Conservation (phyloP, 176 grass and related monocot genomes). For the Otatea glauca region DNA sequence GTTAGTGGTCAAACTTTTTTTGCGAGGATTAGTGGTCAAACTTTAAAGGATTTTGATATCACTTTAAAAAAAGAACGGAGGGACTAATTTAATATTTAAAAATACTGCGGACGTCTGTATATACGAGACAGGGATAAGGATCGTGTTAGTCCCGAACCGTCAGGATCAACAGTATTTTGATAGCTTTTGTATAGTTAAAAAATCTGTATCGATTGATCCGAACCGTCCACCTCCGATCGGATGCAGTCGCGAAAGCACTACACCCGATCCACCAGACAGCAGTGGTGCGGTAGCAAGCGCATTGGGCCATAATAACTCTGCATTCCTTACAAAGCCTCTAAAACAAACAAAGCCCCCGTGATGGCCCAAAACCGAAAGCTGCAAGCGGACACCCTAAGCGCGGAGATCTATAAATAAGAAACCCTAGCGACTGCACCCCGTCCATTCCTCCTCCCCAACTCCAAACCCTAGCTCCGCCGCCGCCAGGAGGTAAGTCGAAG, state of each 20-base stretch:
- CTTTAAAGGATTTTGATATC: too few species aligned
- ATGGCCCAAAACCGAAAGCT: not conserved
- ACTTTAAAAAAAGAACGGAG: too few species aligned
- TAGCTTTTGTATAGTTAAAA: too few species aligned
- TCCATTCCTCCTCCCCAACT: constrained; percentile 34
- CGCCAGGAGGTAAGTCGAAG: constrained; percentile 33
- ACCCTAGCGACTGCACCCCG: not conserved
- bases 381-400: constrained; percentile 26
- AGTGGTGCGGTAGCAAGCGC: not conserved
- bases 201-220: too few species aligned
- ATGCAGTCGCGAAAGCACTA: too few species aligned
- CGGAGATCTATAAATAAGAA: constrained; percentile 47
- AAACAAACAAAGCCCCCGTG: not conserved
- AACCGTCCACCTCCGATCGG: too few species aligned
- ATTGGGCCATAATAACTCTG: not conserved
- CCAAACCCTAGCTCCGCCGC: constrained; percentile 51
- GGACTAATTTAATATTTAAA: too few species aligned
- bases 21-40: too few species aligned
- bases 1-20: too few species aligned
- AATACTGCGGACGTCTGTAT: not conserved
- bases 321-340: not conserved
- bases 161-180: too few species aligned
- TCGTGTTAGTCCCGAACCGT: too few species aligned
- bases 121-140: not conserved
- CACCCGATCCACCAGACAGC: too few species aligned